Conservation (phyloP, 225 moss, liverwort and hornwort genomes). For the Polytrichum commune region DNA sequence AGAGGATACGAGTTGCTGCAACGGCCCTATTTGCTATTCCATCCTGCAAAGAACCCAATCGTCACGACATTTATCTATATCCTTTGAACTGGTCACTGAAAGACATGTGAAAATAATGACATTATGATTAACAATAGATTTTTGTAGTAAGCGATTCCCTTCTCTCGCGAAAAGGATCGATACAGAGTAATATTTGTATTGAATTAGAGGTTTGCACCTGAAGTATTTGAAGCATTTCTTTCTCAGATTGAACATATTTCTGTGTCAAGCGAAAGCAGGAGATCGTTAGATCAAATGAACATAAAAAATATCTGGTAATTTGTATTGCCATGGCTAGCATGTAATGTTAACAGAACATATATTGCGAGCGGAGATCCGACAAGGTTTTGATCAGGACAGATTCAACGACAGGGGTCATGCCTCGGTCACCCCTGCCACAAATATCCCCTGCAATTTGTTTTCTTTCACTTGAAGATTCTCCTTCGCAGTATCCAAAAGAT, state of each 20-base stretch:
- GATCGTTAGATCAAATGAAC: background rate
- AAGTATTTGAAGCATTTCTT: constrained; percentile 55
- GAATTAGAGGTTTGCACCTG: constrained; percentile 30
- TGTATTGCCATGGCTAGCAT: too few relatives aligned
- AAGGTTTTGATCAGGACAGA: too few relatives aligned
- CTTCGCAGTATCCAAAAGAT: constrained; percentile 47
- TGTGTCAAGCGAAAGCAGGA: constrained; percentile 20
- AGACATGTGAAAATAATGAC: too few relatives aligned
- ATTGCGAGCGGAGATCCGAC: too few relatives aligned
- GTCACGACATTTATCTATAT: too few relatives aligned
- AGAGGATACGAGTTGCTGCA: constrained; percentile 58
- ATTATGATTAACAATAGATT: too few relatives aligned
- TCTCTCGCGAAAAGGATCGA: too few relatives aligned
- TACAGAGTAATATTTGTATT: background rate
- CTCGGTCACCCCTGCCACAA: constrained; percentile 53
- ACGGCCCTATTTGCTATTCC: constrained; percentile 49
- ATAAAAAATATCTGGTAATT: too few relatives aligned
- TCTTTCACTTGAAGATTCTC: constrained; percentile 67
- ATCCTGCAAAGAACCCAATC: constrained; percentile 25
- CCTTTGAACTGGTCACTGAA: too few relatives aligned
- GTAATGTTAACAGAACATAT: too few relatives aligned
- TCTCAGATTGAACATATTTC: constrained; percentile 51
- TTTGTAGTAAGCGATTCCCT: too few relatives aligned
- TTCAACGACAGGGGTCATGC: constrained; percentile 12
- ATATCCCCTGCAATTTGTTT: constrained; percentile 47